Evolutionary conservation across 148 eudicot species (phyloP), one percentile per base, ranked within the genome.

Genomic region (Camellia japonica): DNA sequence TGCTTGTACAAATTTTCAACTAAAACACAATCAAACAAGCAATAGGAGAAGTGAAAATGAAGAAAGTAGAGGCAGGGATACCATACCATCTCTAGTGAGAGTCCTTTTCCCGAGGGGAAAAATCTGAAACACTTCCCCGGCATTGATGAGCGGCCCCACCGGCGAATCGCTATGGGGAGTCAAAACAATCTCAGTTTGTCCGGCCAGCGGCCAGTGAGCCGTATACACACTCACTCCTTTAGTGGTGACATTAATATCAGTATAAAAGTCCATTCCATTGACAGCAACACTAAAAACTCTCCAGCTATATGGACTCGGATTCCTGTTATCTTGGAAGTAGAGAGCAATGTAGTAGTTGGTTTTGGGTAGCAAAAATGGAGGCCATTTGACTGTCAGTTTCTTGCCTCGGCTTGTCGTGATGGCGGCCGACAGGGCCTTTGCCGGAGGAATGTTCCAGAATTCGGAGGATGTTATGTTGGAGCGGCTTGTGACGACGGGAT

Each of bases 381-480:
- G 97, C 99, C 98, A 93, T 19, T 86, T 59, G 52, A 96, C 58
- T 4, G 84, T 79, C 2, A 96, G 85, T 42, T 59, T 85, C 84
- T 90, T 86, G 43, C 99, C 97, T 49, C 90, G 75, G 81, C 93
- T 92, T 0, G 93, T 78, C 58, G 98, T 92, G 58, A 90, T 80
- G 71, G 84, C 97, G 7, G 86, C 77, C 3, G 67, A 64, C 52
- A 96, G 84, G 52, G 90, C 91, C 80, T 83, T 84, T 7, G 79
- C 79, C 44, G 98, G 97, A 72, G 99, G 98, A 51, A 82, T 67
- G 87, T 96, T 96, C 98, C 99, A 96, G 58, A 96, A 93, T 15
- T 82, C 86, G 7, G 97, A 83, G 2, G 95, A 52, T 6, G 88
- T 86, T 18, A 91, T 78, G 15, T 86, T 87, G 14, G 87, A 77